Conservation (phyloP, 257 asterid genomes). For the Euphrasia confusa region DNA sequence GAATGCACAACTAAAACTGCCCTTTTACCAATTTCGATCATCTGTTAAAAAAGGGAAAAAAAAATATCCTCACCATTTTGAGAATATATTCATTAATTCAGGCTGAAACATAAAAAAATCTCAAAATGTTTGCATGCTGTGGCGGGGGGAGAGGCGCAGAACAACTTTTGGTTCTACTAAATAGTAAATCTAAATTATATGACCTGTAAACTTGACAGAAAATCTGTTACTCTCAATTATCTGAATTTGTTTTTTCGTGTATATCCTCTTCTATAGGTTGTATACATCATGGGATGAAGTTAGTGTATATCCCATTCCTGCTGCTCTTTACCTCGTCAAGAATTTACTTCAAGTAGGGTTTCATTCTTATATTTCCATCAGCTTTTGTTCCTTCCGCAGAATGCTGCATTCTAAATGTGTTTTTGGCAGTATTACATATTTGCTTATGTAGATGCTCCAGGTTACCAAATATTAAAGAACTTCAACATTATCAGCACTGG, state of each 20-base stretch:
- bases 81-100: neutral
- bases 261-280: constrained; percentile 44
- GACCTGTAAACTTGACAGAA: neutral
- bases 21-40: neutral
- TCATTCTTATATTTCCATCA: constrained; percentile 9
- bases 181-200: constrained; percentile 12
- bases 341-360: constrained; percentile 86
- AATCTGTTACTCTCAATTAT: neutral
- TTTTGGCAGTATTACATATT: constrained; percentile 88
- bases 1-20: neutral
- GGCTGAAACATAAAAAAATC: neutral
- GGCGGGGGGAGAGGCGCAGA: neutral
- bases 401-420: constrained; percentile 27
- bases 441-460: constrained; percentile 99
- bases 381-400: constrained; percentile 13
- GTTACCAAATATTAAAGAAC: constrained; percentile 95
- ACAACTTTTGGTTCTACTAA: constrained; percentile 8
- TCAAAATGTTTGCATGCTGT: neutral
- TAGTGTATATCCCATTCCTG: constrained; percentile 92
- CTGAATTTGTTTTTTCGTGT: constrained; percentile 17
- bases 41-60: neutral
- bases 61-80: neutral
- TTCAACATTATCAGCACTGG: constrained; percentile 97
- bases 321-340: constrained; percentile 88
- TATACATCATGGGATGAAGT: constrained; percentile 94